Conservation (phyloP, 73 alveolate genomes). For the Stentor roeselii region DNA sequence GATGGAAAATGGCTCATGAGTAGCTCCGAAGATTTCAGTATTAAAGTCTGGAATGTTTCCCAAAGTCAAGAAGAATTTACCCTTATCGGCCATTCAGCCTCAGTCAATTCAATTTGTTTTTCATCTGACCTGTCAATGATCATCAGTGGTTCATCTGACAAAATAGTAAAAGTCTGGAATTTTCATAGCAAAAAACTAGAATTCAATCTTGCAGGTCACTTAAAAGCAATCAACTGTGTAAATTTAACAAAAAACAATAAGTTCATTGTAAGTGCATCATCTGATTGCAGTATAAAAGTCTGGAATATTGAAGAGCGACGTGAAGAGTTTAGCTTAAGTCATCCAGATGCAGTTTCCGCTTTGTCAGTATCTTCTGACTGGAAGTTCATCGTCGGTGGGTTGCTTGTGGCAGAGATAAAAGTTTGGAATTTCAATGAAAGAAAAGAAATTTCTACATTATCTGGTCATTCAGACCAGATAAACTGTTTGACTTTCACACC, state of each 20-base stretch:
- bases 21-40: too few species aligned
- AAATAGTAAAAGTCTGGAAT: constrained; percentile 90
- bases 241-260: constrained; percentile 95
- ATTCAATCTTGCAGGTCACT: constrained; percentile 84
- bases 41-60: too few species aligned
- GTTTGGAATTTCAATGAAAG: constrained; percentile 92
- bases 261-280: constrained; percentile 86
- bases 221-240: too few species aligned
- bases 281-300: constrained; percentile 92
- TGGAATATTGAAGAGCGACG: constrained; percentile 94
- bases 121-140: constrained; percentile 85
- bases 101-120: constrained; percentile 87
- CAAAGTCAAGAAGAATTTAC: too few species aligned
- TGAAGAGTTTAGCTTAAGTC: constrained; percentile 71
- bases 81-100: constrained; percentile 95
- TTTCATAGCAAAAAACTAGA: constrained; percentile 74
- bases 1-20: too few species aligned
- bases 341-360: too few species aligned
- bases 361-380: too few species aligned
- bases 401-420: too few species aligned
- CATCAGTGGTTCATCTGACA: constrained; percentile 91
- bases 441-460: constrained; percentile 76
- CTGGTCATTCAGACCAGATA: constrained; percentile 88
- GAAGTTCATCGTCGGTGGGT: too few species aligned
- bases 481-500: constrained; percentile 90